phyloP scores from a whole-genome alignment of 1,284 basidiomycete species.

The Microbotryum silenes-acaulis region DNA sequence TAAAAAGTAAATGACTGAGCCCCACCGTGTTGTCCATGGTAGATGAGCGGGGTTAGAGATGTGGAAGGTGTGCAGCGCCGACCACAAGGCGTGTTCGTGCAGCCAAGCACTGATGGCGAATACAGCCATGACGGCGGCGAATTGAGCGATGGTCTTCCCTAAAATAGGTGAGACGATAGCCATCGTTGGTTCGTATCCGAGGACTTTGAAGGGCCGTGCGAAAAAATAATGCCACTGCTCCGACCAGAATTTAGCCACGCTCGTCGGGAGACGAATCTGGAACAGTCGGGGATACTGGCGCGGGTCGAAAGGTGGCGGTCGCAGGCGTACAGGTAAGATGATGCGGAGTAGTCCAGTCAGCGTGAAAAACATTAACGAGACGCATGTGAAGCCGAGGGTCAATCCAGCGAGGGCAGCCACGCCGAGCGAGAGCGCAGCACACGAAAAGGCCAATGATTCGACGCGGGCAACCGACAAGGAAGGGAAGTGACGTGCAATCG shows the following conservation, averaged over 20 bases:
- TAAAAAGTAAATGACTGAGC: slow-evolving; percentile 28
- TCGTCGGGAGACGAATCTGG: slow-evolving; percentile 5
- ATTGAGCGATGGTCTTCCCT: slow-evolving; percentile 8
- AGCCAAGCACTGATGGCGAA: slow-evolving; percentile 24
- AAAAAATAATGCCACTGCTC: slow-evolving; percentile 26
- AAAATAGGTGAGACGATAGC: background rate
- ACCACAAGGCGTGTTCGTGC: slow-evolving; percentile 21
- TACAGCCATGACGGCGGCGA: slow-evolving; percentile 12
- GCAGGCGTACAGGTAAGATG: slow-evolving; percentile 1
- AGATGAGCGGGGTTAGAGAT: slow-evolving; percentile 8
- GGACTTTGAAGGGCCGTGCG: slow-evolving; percentile 21
- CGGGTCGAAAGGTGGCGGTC: slow-evolving; percentile 13
- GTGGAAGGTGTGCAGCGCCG: too few relatives aligned
- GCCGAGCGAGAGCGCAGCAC: slow-evolving; percentile 15
- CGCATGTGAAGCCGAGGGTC: slow-evolving; percentile 15
- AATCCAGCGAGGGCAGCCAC: slow-evolving; percentile 19
- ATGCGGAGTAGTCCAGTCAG: background rate
- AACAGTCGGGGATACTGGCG: slow-evolving; percentile 25
- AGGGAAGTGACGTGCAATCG: background rate
- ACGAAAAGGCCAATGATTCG: slow-evolving; percentile 3
- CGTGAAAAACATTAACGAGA: slow-evolving; percentile 12
- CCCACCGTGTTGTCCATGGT: slow-evolving; percentile 15
- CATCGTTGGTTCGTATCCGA: slow-evolving; percentile 13
- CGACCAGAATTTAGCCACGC: slow-evolving; percentile 19
- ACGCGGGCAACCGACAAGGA: background rate